Conservation (phyloP, 257 asterid genomes). For the Leonotis leonurus region DNA sequence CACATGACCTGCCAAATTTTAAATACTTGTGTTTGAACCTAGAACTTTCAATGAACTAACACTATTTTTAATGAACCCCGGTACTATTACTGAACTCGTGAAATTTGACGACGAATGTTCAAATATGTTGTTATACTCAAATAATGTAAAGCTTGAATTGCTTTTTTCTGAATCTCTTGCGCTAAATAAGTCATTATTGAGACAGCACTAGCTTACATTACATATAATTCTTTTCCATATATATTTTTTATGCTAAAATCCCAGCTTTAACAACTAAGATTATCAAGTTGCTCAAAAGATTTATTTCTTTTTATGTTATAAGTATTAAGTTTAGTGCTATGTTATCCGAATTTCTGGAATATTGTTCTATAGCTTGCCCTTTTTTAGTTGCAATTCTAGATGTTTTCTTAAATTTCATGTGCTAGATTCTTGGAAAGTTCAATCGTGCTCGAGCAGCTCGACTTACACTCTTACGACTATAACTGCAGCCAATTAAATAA, state of each 20-base stretch:
- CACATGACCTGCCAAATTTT: no score
- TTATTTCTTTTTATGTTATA: not conserved
- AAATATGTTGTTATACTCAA: not conserved
- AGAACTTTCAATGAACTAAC: no score
- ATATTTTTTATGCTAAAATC: not conserved
- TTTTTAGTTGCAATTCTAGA: not conserved
- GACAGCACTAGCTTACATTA: not conserved
- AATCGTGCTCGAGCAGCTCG: constrained; percentile 94
- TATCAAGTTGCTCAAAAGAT: not conserved
- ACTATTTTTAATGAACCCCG: no score
- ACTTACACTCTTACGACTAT: no score
- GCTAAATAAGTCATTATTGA: not conserved
- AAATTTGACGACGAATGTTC: not conserved
- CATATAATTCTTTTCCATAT: not conserved
- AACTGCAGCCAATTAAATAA: no score
- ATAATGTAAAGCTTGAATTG: constrained; percentile 7
- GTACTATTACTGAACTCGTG: constrained; percentile 3
- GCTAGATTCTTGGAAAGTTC: constrained; percentile 85
- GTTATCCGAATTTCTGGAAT: not conserved
- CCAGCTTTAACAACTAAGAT: not conserved
- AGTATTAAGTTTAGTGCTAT: not conserved
- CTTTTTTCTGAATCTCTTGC: not conserved
- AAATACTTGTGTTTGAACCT: no score
- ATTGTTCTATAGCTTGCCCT: not conserved
- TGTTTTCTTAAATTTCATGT: not conserved